Percentiles rank a stretch among this genome's conserved stretches.
Conservation (phyloP, 208 protist genomes). For the Leishmania guyanensis region DNA sequence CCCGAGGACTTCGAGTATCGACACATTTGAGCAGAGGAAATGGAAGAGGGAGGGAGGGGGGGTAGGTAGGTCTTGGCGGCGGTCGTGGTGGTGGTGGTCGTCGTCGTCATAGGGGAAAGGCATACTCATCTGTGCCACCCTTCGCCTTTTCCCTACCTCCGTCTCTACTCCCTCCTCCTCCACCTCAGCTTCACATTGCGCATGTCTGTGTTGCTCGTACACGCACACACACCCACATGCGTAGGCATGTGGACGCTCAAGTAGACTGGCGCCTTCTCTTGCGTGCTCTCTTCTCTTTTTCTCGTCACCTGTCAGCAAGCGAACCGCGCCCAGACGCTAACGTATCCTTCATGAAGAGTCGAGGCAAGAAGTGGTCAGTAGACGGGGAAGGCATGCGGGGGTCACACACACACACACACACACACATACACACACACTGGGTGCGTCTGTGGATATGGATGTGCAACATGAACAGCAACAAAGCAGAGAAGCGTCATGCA, state of each 20-base stretch:
- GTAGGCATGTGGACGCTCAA: neutral
- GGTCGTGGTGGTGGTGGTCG: too few relatives aligned
- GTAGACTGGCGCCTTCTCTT: too few relatives aligned
- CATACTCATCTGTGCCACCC: neutral
- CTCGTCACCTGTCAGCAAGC: too few relatives aligned
- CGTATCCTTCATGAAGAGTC: too few relatives aligned
- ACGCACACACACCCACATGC: neutral
- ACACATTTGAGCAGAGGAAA: slow-evolving; percentile 52
- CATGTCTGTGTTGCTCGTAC: neutral
- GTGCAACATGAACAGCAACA: neutral
- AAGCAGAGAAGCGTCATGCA: neutral
- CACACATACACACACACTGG: neutral
- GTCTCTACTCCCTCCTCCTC: neutral
- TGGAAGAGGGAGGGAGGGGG: neutral
- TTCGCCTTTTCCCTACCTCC: neutral
- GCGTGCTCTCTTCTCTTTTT: neutral
- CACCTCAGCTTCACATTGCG: too few relatives aligned
- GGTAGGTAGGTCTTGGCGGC: neutral
- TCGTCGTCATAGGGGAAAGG: neutral
- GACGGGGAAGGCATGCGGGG: neutral
- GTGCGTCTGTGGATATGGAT: neutral
- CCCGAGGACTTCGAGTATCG: slow-evolving; percentile 86
- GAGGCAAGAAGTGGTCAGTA: too few relatives aligned
- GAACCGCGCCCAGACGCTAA: too few relatives aligned
- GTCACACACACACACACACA: neutral